These are phyloP conservation scores for Kalmusia sp. DNA, from an alignment of 2,329 filamentous ascomycete species.

Conservation along the genomic window DNA sequence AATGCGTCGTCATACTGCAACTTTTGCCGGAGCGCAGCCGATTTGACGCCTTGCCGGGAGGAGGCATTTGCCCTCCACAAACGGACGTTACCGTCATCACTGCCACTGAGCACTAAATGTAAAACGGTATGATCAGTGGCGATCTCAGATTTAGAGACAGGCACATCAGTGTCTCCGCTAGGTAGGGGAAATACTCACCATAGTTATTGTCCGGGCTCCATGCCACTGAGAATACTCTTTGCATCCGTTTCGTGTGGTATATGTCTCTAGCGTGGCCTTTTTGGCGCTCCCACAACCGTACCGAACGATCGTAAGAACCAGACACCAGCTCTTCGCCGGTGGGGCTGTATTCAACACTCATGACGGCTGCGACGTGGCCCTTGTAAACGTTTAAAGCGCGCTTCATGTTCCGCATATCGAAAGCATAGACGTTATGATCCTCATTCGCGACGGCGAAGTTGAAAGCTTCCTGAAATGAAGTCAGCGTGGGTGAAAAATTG, in stretches of 20 bases:
- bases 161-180: too few relatives aligned
- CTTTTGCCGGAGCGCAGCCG: constrained; percentile 81
- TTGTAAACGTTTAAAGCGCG: constrained; percentile 88
- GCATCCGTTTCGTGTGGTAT: constrained; percentile 98
- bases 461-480: constrained; percentile 74
- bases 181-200: too few relatives aligned
- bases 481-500: too few relatives aligned
- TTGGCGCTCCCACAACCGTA: constrained; percentile 83
- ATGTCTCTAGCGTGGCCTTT: constrained; percentile 88
- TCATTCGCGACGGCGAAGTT: constrained; percentile 94
- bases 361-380: constrained; percentile 89
- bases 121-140: too few relatives aligned
- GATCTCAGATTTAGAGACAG: too few relatives aligned
- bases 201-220: constrained; percentile 93
- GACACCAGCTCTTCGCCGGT: constrained; percentile 93
- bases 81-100: constrained; percentile 89
- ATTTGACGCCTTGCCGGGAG: constrained; percentile 83
- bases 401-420: constrained; percentile 91
- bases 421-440: constrained; percentile 86
- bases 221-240: constrained; percentile 83
- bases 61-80: constrained; percentile 91
- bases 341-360: constrained; percentile 95
- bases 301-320: constrained; percentile 85
- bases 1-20: constrained; percentile 91
- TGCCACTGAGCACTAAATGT: constrained; percentile 87